Base-by-base conservation (phyloP, 768 basidiomycete species). In the Xerocomellus intermedius region DNA sequence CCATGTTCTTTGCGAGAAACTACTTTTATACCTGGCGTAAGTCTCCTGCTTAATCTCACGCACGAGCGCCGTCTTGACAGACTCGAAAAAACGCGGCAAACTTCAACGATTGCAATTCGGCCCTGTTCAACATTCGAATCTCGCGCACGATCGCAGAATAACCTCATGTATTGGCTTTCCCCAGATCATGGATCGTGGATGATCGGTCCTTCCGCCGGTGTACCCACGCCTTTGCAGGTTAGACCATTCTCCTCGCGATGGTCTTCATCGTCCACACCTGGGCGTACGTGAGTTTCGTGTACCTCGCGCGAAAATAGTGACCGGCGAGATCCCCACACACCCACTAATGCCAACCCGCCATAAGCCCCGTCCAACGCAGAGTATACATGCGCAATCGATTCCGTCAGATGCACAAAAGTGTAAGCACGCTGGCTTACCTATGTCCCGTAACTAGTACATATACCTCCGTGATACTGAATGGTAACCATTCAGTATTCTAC, bases 1-100 rank as follows among this genome's bases (percentile, higher is more conserved):
- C 90, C 22, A 87, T 91, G 84, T 90, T 91, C 72, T 82, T 89
- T 54, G 82, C 86, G 8, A 86, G 83, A 42, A 90, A 90, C 68
- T 89, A 86, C 84, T 90, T 89, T 72, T 89, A 89, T 64, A 85
- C 88, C 6, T 91, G 86, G 86, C 87, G 87, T 87, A 56, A 48
- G 63, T 62, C 19, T 6, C 1, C 12, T 26, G 1, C 12, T 24
- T 26, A 10, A 14, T 54, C 43, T 26, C 41, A 32, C 46, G 26
- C 26, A 26, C 26, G 8, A 26, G 26, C 5, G 26, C 5, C 26
- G 4, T 6, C 26, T 26, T 26, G 26, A 26, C 26, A 7, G 26
- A 26, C 26, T 4, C 26, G 26, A 26, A 26, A 26, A 26, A 26
- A 26, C 5, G 3, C 5, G 26, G 26, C 26, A 26, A 7, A 90